Evolutionary conservation across 805 yeast species (phyloP).

Genomic region (Starmerella floricola): DNA sequence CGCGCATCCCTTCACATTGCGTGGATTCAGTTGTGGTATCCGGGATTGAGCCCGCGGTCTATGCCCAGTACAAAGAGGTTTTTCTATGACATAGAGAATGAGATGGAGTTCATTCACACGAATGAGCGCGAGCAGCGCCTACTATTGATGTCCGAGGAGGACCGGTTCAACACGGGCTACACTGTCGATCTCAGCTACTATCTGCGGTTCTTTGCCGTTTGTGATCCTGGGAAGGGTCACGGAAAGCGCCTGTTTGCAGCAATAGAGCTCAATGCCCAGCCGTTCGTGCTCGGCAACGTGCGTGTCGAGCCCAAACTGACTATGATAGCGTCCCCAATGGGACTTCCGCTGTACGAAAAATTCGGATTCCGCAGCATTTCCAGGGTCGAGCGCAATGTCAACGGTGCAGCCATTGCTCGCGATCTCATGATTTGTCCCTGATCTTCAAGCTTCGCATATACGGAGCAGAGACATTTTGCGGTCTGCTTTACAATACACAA

Average conservation of each 20-base stretch:
- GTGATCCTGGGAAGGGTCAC: background rate
- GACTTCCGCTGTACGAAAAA: background rate
- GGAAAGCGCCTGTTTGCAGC: background rate
- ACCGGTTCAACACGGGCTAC: background rate
- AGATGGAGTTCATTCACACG: background rate
- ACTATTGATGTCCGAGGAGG: background rate
- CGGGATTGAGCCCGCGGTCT: background rate
- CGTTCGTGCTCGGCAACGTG: background rate
- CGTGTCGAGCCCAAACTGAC: background rate
- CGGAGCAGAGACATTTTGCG: too few relatives aligned
- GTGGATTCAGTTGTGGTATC: constrained; percentile 1
- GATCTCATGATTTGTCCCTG: too few relatives aligned
- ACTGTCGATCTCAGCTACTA: constrained; percentile 1
- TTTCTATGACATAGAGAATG: background rate
- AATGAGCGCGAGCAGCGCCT: background rate
- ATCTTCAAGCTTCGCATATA: too few relatives aligned
- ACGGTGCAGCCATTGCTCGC: too few relatives aligned
- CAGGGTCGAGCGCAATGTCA: background rate
- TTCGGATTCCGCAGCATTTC: background rate
- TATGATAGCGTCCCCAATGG: background rate
- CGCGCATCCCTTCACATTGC: background rate
- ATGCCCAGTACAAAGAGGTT: background rate
- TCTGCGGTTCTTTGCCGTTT: background rate
- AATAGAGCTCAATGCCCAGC: background rate
- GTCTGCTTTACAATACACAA: too few relatives aligned